Conservation (phyloP, 1,284 basidiomycete genomes). For the Ustilago vetiveriae region DNA sequence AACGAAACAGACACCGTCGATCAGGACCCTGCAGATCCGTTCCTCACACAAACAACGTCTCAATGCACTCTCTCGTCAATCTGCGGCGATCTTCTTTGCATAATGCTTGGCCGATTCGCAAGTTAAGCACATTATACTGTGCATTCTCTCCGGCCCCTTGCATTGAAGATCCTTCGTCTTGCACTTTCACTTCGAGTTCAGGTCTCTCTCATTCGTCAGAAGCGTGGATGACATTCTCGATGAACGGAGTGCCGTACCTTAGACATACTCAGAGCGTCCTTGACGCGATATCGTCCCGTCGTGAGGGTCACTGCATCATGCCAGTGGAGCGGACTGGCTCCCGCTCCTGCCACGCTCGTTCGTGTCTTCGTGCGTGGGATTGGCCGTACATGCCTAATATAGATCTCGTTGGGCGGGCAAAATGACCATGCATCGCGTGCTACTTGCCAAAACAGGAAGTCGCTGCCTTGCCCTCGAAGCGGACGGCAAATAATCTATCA, state of each 20-base stretch:
- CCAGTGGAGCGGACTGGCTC: no score
- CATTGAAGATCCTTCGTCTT: conserved; percentile 27
- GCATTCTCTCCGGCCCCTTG: conserved; percentile 17
- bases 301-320: no score
- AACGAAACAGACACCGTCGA: no score
- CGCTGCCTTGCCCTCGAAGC: background rate
- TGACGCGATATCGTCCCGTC: no score
- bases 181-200: background rate
- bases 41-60: background rate
- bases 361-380: no score
- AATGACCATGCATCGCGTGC: background rate
- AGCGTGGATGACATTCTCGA: background rate
- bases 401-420: no score
- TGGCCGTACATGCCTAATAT: no score
- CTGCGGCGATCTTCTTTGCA: background rate
- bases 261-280: no score
- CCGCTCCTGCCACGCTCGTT: no score
- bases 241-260: no score
- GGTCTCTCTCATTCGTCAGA: no score
- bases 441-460: background rate
- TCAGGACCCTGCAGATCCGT: conserved; percentile 18
- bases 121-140: conserved; percentile 4
- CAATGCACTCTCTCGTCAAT: background rate
- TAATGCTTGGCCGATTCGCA: background rate
- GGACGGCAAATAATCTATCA: no score